Evolutionary conservation across 2,329 filamentous ascomycete genomes (phyloP).

Genomic region (Lachnellula hyalina): DNA sequence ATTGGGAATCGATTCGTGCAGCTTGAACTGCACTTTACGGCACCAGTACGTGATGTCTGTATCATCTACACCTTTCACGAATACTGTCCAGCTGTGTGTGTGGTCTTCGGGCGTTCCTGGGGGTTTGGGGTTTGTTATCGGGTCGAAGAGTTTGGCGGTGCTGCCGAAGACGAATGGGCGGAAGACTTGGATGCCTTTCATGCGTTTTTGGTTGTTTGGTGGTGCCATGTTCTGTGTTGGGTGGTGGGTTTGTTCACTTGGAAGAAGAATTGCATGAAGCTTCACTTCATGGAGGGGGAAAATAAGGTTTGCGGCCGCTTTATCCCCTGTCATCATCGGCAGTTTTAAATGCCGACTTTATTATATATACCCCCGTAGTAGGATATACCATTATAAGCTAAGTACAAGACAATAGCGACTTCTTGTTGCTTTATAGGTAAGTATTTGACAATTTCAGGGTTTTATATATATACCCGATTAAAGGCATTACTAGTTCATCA

Average conservation of each 20-base stretch:
- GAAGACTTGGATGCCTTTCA: constrained; percentile 59
- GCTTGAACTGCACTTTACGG: constrained; percentile 94
- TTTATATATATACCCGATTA: no score
- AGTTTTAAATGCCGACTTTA: background rate
- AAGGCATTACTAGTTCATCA: no score
- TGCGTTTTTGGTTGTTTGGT: constrained; percentile 53
- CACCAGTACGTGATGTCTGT: constrained; percentile 94
- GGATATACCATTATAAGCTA: background rate
- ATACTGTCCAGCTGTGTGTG: constrained; percentile 95
- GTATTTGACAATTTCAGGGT: no score
- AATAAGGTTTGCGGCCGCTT: background rate
- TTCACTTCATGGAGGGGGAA: background rate
- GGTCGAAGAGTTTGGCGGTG: constrained; percentile 74
- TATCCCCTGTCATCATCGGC: background rate
- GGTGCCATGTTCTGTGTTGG: constrained; percentile 49
- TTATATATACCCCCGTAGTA: background rate
- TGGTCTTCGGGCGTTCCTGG: constrained; percentile 77
- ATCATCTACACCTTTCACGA: constrained; percentile 83
- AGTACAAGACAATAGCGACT: no score
- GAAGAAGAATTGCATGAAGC: background rate
- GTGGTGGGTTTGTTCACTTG: background rate
- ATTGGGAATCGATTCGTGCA: constrained; percentile 95
- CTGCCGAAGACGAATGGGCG: constrained; percentile 70
- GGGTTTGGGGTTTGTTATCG: constrained; percentile 71
- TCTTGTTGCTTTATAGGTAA: no score